These are phyloP conservation scores for Kwoniella sp. DNA, from an alignment of 768 basidiomycete species.

Conservation along the genomic window DNA sequence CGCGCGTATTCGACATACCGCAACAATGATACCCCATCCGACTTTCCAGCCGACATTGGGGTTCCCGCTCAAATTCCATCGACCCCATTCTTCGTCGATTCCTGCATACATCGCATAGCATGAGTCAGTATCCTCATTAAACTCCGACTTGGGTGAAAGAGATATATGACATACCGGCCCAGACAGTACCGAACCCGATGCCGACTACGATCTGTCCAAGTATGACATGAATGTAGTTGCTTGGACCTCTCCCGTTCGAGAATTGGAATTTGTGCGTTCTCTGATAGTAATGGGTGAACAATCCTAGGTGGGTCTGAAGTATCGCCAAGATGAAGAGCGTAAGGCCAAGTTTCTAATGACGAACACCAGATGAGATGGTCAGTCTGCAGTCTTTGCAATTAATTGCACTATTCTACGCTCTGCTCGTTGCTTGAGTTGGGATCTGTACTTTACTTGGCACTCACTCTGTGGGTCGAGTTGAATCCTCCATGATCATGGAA, in stretches of 20 bases:
- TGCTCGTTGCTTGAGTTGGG: too few species aligned
- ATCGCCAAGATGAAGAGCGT: conserved; percentile 62
- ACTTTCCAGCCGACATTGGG: conserved; percentile 45
- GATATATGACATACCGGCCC: conserved; percentile 31
- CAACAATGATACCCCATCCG: conserved; percentile 41
- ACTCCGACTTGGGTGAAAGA: too few species aligned
- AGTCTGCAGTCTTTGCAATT: background rate
- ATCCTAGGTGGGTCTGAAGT: conserved; percentile 54
- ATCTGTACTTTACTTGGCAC: too few species aligned
- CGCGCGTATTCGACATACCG: conserved; percentile 12
- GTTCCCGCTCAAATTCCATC: conserved; percentile 58
- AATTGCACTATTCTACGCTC: too few species aligned
- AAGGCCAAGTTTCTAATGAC: conserved; percentile 60
- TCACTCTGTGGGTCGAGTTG: conserved; percentile 27
- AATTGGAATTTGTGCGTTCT: conserved; percentile 15
- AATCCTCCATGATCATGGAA: conserved; percentile 17
- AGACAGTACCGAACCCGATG: conserved; percentile 54
- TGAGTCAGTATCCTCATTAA: too few species aligned
- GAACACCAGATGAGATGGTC: conserved; percentile 4
- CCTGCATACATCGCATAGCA: too few species aligned
- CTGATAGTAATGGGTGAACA: conserved; percentile 23
- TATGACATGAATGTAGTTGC: conserved; percentile 64
- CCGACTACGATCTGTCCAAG: conserved; percentile 62
- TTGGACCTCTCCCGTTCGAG: conserved; percentile 54
- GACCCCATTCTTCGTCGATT: conserved; percentile 60